Base-by-base conservation (phyloP, 163 green algal species). In the Prototheca cutis region DNA sequence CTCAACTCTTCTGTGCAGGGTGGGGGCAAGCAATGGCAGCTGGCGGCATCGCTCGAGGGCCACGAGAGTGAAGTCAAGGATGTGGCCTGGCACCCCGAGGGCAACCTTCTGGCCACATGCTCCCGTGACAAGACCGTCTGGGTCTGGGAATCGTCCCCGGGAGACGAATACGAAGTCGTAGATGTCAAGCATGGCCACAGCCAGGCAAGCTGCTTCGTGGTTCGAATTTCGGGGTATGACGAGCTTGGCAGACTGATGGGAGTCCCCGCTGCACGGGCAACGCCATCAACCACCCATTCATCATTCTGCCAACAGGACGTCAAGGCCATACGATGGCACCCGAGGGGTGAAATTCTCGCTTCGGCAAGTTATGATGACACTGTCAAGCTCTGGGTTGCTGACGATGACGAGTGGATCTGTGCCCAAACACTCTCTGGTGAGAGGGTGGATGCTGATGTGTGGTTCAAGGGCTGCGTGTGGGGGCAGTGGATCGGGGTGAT, bases 51-150 rank as follows among this genome's bases (percentile, higher is more conserved):
- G 57, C 74, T 94, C 49, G 86, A 93, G 58, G 89, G 90, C 10
- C 89, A 97, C 56, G 92, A 97, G 63, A 95, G 86, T 57, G 91
- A 99, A 72, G 90, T 99, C 28, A 99, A 99, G 66, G 76, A 71
- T 27, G 87, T 90, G 6, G 85, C 83, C 4, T 98, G 89, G 86
- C 87, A 71, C 58, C 84, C 86, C 1, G 71, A 63, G 32, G 84
- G 90, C 39, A 74, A 40, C n/a, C 53, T 90, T 40, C 65, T 98
- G 7, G 90, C 92, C 13, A 97, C 92, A 1, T 99, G 93, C 72
- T 84, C 89, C 27, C 70, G 92, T 0, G 92, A 99, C 75, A 94
- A 92, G 72, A 91, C 67, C 2, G 86, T 96, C 25, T 96, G 88
- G 88, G 70, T 96, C 28, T 96, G 88, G 88, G 87, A 95, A 75